A percentile compares a stretch with the other conserved stretches of the same genome.
phyloP scores from a whole-genome alignment of 768 basidiomycete genomes.

The Mycena epipterygia region DNA sequence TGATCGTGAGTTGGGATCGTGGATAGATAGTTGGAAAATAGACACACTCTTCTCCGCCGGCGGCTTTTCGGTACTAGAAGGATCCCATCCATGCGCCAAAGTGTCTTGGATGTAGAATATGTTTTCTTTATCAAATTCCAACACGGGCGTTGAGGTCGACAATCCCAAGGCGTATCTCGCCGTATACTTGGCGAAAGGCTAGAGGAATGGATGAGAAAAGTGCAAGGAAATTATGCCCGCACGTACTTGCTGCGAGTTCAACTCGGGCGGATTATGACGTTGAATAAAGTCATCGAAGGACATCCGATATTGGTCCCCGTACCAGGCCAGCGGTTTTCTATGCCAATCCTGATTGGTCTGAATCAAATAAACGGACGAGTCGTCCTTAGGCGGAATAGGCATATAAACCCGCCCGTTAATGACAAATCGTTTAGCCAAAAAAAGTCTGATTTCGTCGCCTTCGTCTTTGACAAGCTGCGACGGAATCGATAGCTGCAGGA shows the following conservation, averaged over 20 bases:
- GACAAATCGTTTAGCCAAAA: slow-evolving; percentile 66
- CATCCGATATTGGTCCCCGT: slow-evolving; percentile 64
- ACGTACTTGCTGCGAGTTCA: slow-evolving; percentile 72
- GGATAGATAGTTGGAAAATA: not conserved
- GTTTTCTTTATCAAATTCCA: slow-evolving; percentile 64
- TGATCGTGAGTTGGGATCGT: not conserved
- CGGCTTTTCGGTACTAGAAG: slow-evolving; percentile 51
- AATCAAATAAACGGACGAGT: slow-evolving; percentile 65
- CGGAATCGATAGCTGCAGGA: slow-evolving; percentile 69
- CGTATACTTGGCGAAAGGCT: slow-evolving; percentile 79
- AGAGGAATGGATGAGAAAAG: not conserved
- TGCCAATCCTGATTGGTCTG: slow-evolving; percentile 68
- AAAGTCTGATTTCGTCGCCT: slow-evolving; percentile 44
- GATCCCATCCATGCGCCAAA: slow-evolving; percentile 48
- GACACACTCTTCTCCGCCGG: slow-evolving; percentile 61
- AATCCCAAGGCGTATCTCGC: slow-evolving; percentile 76
- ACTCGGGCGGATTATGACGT: slow-evolving; percentile 74
- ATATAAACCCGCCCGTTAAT: slow-evolving; percentile 76
- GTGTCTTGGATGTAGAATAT: slow-evolving; percentile 67
- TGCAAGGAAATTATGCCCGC: not conserved
- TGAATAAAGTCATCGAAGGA: slow-evolving; percentile 64
- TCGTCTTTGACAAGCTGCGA: slow-evolving; percentile 49
- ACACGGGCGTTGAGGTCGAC: slow-evolving; percentile 74
- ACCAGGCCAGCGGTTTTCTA: slow-evolving; percentile 47
- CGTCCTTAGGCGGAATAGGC: slow-evolving; percentile 76